Conservation (phyloP, 768 basidiomycete genomes). For the Guyanaporus albipodus region DNA sequence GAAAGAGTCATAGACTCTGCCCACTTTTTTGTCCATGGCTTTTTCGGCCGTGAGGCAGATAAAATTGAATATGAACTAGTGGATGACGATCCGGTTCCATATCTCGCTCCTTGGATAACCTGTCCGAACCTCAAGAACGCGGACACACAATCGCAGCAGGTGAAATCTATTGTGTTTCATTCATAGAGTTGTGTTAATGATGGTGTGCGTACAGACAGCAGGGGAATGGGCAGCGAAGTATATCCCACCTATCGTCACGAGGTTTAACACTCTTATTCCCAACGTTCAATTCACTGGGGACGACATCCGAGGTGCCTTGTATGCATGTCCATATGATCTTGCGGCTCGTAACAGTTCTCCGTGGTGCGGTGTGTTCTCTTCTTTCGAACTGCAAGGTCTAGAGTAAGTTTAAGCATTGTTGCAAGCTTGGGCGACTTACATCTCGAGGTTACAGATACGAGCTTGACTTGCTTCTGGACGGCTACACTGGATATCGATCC, state of each 20-base stretch:
- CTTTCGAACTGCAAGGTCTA: conserved; percentile 32
- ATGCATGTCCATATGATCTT: conserved; percentile 40
- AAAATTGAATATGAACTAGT: conserved; percentile 27
- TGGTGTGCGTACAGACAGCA: neutral
- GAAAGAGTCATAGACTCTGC: conserved; percentile 37
- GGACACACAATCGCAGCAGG: neutral
- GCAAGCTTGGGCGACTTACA: neutral
- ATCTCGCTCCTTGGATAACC: conserved; percentile 38
- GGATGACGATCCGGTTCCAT: conserved; percentile 34
- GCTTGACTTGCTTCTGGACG: conserved; percentile 34
- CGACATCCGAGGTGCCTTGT: conserved; percentile 38
- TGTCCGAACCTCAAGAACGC: conserved; percentile 28
- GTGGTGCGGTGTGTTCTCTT: conserved; percentile 39
- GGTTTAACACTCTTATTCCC: conserved; percentile 35
- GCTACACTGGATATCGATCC: conserved; percentile 31
- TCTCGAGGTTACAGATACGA: conserved; percentile 30
- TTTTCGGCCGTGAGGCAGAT: conserved; percentile 32
- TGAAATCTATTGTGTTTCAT: neutral
- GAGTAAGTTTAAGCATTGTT: conserved; percentile 26
- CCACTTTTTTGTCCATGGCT: conserved; percentile 38
- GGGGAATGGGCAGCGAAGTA: conserved; percentile 34
- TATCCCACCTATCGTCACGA: conserved; percentile 34
- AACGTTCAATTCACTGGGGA: conserved; percentile 29
- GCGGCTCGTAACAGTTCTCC: conserved; percentile 35
- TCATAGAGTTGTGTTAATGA: neutral